Evolutionary conservation across 2,329 filamentous ascomycete species (phyloP), one percentile per base, ranked within the genome.

Genomic region (Talaromyces pinophilus): DNA sequence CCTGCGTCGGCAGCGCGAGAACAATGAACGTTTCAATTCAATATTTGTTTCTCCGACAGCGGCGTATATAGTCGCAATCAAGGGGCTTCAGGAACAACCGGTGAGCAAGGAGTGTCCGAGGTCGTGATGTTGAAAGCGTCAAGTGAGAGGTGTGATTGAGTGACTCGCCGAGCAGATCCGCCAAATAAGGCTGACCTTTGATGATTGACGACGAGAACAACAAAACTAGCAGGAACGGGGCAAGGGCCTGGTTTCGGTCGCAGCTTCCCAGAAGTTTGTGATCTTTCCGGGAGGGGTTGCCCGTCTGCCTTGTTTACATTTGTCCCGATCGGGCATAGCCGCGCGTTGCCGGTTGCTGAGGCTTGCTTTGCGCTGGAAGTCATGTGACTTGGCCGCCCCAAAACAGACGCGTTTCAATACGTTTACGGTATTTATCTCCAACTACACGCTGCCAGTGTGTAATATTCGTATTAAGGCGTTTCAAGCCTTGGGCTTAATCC

Each of bases 251-350:
- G 40, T 28, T 55, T 48, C 19, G 62, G 65, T 67, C 62, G 65
- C 57, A 44, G 33, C 33, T 65, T 61, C 55, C 63, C 62, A 59
- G 52, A 28, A 25, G 55, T 59, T 35, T 59, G 48, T 59, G 59
- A 28, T 50, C 30, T 38, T 30, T 35, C 17, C 65, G 71, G 67
- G 64, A 69, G 65, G 65, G 65, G 65, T 60, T 52, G 50, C 33
- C 38, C 59, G 61, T 60, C 52, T 60, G 22, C 44, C 44, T 67
- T 67, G 69, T 75, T 76, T 78, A 79, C 77, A 79, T 79, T 78
- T 78, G 75, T 79, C 77, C 74, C 69, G 64, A 77, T 76, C 57
- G n/a, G 75, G 77, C 62, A 73, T 71, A 68, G 73, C 65, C 71
- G 46, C 61, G 54, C 61, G 33, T 54, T 63, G 60, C 65, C 48